A percentile compares a stretch with the other conserved stretches of the same genome.
These are phyloP conservation scores for Hypoxylon fragiforme DNA, from an alignment of 495 filamentous ascomycete genomes.

Conservation along the genomic window DNA sequence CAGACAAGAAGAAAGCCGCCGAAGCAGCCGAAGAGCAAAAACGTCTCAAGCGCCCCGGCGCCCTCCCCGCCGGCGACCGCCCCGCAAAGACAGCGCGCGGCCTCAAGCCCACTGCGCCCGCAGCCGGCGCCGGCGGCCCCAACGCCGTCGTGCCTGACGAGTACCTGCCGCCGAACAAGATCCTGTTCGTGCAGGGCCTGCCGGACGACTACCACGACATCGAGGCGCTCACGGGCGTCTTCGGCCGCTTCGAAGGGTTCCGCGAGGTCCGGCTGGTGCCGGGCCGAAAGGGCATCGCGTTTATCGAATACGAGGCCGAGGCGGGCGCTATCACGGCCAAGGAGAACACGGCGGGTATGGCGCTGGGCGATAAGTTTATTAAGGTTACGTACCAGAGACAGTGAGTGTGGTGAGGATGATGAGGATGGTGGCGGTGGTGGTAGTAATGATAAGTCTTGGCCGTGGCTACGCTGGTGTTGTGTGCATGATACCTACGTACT, in stretches of 20 bases:
- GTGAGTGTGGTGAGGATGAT: constrained; percentile 43
- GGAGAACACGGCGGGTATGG: constrained; percentile 91
- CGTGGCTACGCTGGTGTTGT: no score
- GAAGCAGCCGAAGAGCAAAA: constrained; percentile 82
- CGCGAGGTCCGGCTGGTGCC: constrained; percentile 89
- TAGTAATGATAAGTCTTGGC: no score
- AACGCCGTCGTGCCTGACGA: constrained; percentile 89
- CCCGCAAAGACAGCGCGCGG: constrained; percentile 75
- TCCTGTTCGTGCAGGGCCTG: constrained; percentile 91
- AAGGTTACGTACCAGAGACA: constrained; percentile 94
- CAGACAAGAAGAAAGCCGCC: constrained; percentile 90
- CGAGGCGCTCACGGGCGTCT: constrained; percentile 77
- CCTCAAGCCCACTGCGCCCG: constrained; percentile 71
- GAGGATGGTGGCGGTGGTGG: background rate
- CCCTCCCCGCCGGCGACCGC: constrained; percentile 56
- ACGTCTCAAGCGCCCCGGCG: constrained; percentile 74
- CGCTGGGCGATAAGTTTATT: constrained; percentile 66
- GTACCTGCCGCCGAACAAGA: constrained; percentile 96
- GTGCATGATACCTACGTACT: constrained; percentile 29
- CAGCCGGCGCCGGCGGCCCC: constrained; percentile 26
- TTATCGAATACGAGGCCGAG: constrained; percentile 94
- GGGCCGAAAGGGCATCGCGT: constrained; percentile 85
- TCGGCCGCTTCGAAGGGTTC: constrained; percentile 91
- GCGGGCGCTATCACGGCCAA: constrained; percentile 90
- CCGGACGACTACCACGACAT: constrained; percentile 84